Evolutionary conservation across 495 filamentous ascomycete species (phyloP).

Genomic region (Trichocladium antarcticum): DNA sequence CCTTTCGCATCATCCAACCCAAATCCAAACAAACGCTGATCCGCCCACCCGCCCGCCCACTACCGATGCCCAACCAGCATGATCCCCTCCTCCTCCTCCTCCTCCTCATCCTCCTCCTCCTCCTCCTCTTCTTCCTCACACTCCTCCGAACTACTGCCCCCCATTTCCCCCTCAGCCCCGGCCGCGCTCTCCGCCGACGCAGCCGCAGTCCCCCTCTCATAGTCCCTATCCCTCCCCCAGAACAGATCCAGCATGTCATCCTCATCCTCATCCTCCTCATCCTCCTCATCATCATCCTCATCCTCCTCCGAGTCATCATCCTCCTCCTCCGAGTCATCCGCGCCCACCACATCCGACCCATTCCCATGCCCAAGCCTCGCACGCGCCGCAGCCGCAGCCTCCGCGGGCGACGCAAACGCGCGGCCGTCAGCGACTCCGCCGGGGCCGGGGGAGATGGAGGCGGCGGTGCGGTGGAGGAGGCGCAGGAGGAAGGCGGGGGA

Average conservation of each 20-base stretch:
- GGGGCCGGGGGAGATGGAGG: not conserved
- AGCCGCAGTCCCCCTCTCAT: not conserved
- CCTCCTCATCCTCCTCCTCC: constrained; percentile 7
- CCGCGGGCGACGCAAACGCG: no score
- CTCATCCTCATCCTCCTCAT: constrained; percentile 8
- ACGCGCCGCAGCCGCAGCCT: no score
- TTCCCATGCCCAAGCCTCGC: no score
- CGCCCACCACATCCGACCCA: no score
- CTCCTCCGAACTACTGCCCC: constrained; percentile 2
- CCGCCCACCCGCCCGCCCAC: not conserved
- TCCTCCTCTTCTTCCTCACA: not conserved
- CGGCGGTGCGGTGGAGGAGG: not conserved
- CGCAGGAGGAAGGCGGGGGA: constrained; percentile 1
- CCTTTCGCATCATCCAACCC: no score
- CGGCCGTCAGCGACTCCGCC: no score
- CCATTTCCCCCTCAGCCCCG: constrained; percentile 5
- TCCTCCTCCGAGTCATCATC: no score
- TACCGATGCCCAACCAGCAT: constrained; percentile 12
- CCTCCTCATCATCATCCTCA: constrained; percentile 1
- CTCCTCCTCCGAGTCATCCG: no score
- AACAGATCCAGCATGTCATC: constrained; percentile 11
- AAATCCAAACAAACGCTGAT: not conserved
- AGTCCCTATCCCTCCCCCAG: constrained; percentile 3
- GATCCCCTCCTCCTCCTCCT: constrained; percentile 14
- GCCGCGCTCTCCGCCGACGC: constrained; percentile 6